Percentiles rank a stretch among this genome's conserved stretches.
phyloP scores from a whole-genome alignment of 73 alveolate species.

The Paraurostyla sp. region DNA sequence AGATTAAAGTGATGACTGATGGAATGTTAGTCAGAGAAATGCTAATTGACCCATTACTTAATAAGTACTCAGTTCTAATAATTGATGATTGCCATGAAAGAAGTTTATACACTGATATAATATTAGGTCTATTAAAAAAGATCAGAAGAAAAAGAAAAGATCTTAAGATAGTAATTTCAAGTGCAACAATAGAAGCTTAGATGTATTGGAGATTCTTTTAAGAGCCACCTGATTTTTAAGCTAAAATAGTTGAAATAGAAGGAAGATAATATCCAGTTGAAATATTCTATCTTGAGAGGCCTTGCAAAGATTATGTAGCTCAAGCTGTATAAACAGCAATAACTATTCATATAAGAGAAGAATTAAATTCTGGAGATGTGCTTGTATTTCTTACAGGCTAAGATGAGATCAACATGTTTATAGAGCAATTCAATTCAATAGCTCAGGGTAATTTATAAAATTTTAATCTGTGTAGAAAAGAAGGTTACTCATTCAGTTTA shows the following conservation, averaged over 20 bases:
- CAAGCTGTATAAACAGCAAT: slow-evolving; percentile 75
- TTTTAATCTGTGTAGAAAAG: slow-evolving; percentile 44
- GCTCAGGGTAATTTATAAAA: not conserved
- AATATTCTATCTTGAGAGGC: slow-evolving; percentile 73
- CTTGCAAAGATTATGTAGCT: slow-evolving; percentile 76
- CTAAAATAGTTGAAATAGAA: slow-evolving; percentile 62
- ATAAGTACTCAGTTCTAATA: slow-evolving; percentile 87
- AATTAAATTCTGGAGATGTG: slow-evolving; percentile 58
- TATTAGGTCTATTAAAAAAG: slow-evolving; percentile 88
- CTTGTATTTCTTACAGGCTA: slow-evolving; percentile 74
- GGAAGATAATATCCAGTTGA: slow-evolving; percentile 83
- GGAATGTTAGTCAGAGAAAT: slow-evolving; percentile 94
- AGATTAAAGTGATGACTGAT: slow-evolving; percentile 94
- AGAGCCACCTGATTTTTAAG: slow-evolving; percentile 49
- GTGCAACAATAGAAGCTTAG: slow-evolving; percentile 92
- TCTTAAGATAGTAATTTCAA: slow-evolving; percentile 86
- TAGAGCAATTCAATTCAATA: not conserved
- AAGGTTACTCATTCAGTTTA: slow-evolving; percentile 32
- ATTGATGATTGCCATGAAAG: slow-evolving; percentile 96
- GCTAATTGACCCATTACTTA: slow-evolving; percentile 87
- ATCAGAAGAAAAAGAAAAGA: slow-evolving; percentile 85
- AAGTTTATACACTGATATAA: slow-evolving; percentile 90
- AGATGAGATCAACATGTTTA: slow-evolving; percentile 64
- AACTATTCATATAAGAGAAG: slow-evolving; percentile 63
- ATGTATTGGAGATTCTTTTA: slow-evolving; percentile 79